Conservation (phyloP, 768 basidiomycete species). For the Candolleomyces efflorescens region DNA sequence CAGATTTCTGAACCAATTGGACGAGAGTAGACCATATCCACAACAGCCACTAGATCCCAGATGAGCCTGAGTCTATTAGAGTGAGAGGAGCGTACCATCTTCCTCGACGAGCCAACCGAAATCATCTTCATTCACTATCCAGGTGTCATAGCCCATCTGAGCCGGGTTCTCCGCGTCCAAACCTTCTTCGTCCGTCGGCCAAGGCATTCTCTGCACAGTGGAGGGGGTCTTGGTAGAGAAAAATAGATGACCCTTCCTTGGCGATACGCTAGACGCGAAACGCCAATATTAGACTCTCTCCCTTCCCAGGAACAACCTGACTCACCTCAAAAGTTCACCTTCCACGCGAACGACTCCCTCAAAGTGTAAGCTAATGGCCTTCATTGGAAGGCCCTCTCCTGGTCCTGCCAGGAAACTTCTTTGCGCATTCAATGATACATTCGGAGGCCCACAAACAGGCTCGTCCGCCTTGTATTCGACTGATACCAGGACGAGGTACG, state of each 20-base stretch:
- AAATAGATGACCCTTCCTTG: conserved; percentile 60
- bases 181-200: conserved; percentile 54
- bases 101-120: conserved; percentile 72
- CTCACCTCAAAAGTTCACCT: conserved; percentile 67
- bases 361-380: conserved; percentile 63
- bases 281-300: neutral
- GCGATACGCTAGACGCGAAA: conserved; percentile 55
- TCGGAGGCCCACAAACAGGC: conserved; percentile 49
- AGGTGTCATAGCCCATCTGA: conserved; percentile 56
- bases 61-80: neutral
- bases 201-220: conserved; percentile 79
- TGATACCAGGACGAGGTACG: conserved; percentile 72
- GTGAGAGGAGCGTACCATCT: conserved; percentile 46
- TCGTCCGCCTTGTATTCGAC: conserved; percentile 56
- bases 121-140: conserved; percentile 61
- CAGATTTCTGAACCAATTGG: conserved; percentile 67
- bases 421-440: conserved; percentile 51
- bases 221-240: conserved; percentile 75
- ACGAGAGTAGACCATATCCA: conserved; percentile 55
- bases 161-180: conserved; percentile 14
- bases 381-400: conserved; percentile 72
- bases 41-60: conserved; percentile 50
- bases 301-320: neutral
- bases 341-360: conserved; percentile 82
- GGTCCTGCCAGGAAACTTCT: conserved; percentile 73